These are phyloP conservation scores for Rossbeevera mucosa DNA, from an alignment of 768 basidiomycete genomes.

Conservation along the genomic window DNA sequence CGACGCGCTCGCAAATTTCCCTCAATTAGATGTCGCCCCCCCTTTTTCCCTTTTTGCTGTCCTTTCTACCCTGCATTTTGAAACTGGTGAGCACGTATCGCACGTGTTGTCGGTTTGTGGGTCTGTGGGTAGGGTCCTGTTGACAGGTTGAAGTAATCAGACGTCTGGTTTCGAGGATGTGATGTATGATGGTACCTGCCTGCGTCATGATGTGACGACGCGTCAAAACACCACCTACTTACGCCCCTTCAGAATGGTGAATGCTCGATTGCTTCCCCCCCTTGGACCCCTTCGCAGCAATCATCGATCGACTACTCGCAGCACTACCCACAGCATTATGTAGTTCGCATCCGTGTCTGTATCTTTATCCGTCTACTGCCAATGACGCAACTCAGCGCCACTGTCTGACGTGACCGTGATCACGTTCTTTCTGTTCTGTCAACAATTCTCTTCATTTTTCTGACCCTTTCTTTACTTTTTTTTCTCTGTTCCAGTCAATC, in stretches of 20 bases:
- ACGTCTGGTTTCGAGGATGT: neutral
- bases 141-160: neutral
- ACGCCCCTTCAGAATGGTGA: neutral
- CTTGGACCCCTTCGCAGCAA: neutral
- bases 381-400: neutral
- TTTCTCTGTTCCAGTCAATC: neutral
- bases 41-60: neutral
- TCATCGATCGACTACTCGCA: neutral
- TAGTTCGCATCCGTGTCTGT: neutral
- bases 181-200: neutral
- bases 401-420: neutral
- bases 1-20: constrained; percentile 5
- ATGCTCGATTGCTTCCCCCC: neutral
- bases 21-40: neutral
- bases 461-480: neutral
- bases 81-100: neutral
- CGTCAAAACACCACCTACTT: neutral
- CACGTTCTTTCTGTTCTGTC: neutral
- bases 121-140: neutral
- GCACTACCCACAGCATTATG: neutral
- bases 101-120: neutral
- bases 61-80: neutral
- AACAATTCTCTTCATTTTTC: neutral
- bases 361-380: neutral
- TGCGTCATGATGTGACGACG: neutral